A percentile compares a stretch with the other conserved stretches of the same genome.
These are phyloP conservation scores for Periglandula ipomoeae DNA, from an alignment of 2,329 filamentous ascomycete genomes.

Conservation along the genomic window DNA sequence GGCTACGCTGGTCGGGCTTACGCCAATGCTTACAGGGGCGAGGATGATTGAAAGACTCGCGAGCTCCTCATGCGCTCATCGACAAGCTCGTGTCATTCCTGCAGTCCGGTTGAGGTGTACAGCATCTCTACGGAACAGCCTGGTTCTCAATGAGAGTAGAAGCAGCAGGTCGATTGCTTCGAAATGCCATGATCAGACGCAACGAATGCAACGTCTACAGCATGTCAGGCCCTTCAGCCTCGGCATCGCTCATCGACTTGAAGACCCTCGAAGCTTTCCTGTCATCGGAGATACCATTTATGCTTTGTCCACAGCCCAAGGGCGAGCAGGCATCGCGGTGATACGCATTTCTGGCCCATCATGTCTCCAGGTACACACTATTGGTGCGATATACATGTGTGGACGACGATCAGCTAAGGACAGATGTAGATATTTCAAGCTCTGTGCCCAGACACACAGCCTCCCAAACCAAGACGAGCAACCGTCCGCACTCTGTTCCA, in stretches of 20 bases:
- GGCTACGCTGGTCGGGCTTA: neutral
- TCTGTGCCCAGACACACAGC: constrained; percentile 38
- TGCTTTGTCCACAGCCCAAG: constrained; percentile 78
- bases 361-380: constrained; percentile 54
- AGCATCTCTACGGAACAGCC: no score
- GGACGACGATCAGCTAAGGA: neutral
- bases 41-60: neutral
- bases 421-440: constrained; percentile 37
- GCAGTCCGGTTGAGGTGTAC: no score
- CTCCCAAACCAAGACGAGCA: constrained; percentile 48
- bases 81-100: neutral
- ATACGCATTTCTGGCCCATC: constrained; percentile 77
- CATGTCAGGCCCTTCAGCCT: constrained; percentile 1
- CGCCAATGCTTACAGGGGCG: no score
- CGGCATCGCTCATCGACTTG: neutral
- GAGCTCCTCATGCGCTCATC: neutral
- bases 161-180: neutral
- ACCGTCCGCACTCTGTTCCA: constrained; percentile 66
- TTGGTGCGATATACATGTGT: constrained; percentile 10
- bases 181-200: neutral
- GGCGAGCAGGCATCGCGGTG: constrained; percentile 82
- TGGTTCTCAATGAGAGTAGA: no score
- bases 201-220: neutral
- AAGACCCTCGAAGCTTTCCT: constrained; percentile 5
- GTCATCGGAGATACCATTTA: constrained; percentile 63